Evolutionary conservation across 2,329 filamentous ascomycete species (phyloP).

Genomic region (Diplocarpon mali): DNA sequence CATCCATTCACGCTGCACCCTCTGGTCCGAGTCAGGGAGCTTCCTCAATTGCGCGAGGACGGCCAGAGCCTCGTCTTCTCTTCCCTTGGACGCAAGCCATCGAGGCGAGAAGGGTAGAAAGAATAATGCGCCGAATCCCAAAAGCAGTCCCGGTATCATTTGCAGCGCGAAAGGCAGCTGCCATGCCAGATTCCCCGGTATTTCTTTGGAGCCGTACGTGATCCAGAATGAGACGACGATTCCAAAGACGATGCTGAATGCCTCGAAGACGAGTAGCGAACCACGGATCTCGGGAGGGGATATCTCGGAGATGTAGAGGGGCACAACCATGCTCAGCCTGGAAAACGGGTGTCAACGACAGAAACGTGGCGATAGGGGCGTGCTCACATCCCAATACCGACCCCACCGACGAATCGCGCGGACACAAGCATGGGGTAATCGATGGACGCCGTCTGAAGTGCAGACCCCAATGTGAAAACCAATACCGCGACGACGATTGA

Average conservation of each 20-base stretch:
- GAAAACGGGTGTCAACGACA: not conserved
- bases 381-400: constrained; percentile 37
- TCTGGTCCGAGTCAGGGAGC: constrained; percentile 30
- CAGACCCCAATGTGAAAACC: constrained; percentile 40
- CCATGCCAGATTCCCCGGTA: constrained; percentile 28
- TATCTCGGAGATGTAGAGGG: constrained; percentile 39
- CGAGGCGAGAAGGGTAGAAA: constrained; percentile 35
- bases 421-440: constrained; percentile 40
- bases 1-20: constrained; percentile 34
- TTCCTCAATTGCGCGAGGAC: constrained; percentile 34
- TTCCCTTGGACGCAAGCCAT: constrained; percentile 34
- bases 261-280: constrained; percentile 52
- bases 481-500: constrained; percentile 39
- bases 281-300: constrained; percentile 52
- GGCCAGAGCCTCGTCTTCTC: constrained; percentile 37
- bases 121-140: constrained; percentile 33
- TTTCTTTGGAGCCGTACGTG: constrained; percentile 29
- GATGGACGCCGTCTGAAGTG: constrained; percentile 38
- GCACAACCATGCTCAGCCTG: constrained; percentile 15
- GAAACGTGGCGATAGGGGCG: constrained; percentile 26
- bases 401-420: constrained; percentile 35
- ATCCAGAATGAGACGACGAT: constrained; percentile 39
- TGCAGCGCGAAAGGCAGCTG: constrained; percentile 37
- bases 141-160: constrained; percentile 34
- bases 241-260: constrained; percentile 46